These are phyloP conservation scores for Aphanomyces cochlioides DNA, from an alignment of 352 stramenopile genomes.

Conservation along the genomic window DNA sequence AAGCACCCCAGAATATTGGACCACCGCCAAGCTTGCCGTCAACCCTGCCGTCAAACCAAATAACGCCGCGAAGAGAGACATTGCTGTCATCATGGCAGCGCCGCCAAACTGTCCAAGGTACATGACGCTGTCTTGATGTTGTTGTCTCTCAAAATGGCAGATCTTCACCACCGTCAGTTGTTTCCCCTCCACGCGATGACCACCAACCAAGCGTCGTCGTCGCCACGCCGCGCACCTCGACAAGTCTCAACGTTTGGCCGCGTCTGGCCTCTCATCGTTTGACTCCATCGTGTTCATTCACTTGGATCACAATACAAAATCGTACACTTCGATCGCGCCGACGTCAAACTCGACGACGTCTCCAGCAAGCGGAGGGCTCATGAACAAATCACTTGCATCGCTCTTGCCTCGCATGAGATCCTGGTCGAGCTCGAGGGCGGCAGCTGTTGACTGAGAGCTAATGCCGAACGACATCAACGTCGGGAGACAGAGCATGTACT, in stretches of 20 bases:
- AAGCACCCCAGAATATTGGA: no score
- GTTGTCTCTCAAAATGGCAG: not conserved
- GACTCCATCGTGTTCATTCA: not conserved
- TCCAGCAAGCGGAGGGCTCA: not conserved
- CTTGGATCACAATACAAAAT: not conserved
- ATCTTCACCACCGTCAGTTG: not conserved
- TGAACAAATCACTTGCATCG: conserved; percentile 11
- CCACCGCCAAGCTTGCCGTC: not conserved
- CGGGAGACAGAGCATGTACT: conserved; percentile 15
- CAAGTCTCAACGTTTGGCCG: not conserved
- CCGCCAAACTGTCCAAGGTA: conserved; percentile 11
- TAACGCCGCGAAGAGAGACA: not conserved
- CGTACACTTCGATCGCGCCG: conserved; percentile 16
- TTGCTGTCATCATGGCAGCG: not conserved
- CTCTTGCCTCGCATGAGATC: conserved; percentile 19
- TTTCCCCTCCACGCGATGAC: not conserved
- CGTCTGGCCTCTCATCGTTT: conserved; percentile 7
- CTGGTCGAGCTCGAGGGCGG: conserved; percentile 12
- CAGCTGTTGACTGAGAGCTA: not conserved
- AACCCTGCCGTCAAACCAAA: not conserved
- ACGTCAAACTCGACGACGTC: conserved; percentile 6
- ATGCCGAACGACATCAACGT: conserved; percentile 18
- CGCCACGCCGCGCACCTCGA: no score
- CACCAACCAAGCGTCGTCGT: not conserved
- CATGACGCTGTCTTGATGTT: not conserved